These are phyloP conservation scores for Ochetophila trinervis DNA, from an alignment of 306 rosid species.

Conservation along the genomic window DNA sequence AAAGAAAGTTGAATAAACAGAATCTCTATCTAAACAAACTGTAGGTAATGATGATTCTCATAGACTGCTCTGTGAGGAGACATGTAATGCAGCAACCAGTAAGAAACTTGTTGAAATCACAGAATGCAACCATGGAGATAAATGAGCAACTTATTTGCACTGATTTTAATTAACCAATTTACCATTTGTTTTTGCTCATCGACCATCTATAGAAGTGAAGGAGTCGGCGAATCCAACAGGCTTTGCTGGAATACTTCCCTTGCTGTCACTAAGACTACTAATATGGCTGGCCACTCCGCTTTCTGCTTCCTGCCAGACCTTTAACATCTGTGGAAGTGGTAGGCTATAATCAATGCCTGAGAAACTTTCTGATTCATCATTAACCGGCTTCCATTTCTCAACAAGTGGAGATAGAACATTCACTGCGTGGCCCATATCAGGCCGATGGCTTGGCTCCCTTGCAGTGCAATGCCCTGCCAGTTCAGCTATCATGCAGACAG, in stretches of 20 bases:
- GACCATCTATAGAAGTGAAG: constrained; percentile 59
- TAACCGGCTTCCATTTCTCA: constrained; percentile 69
- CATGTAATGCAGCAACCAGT: too few relatives aligned
- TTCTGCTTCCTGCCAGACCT: constrained; percentile 70
- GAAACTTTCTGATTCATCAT: constrained; percentile 37
- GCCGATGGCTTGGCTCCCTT: constrained; percentile 70
- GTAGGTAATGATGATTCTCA: too few relatives aligned
- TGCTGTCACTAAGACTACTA: constrained; percentile 52
- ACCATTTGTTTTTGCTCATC: constrained; percentile 36
- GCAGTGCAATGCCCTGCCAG: constrained; percentile 87
- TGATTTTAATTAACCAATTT: constrained; percentile 3
- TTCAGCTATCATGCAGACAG: constrained; percentile 50
- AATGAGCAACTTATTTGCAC: constrained; percentile 4
- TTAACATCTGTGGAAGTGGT: constrained; percentile 69
- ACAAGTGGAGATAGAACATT: constrained; percentile 50
- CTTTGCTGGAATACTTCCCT: constrained; percentile 58
- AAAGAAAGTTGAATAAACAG: too few relatives aligned
- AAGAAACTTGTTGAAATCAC: too few relatives aligned
- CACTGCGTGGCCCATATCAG: constrained; percentile 83
- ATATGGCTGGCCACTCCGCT: constrained; percentile 36
- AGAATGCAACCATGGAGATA: background rate
- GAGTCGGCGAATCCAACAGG: constrained; percentile 75
- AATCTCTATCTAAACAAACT: too few relatives aligned
- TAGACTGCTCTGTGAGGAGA: too few relatives aligned
- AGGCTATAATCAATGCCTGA: constrained; percentile 48